A percentile compares a stretch with the other conserved stretches of the same genome.
phyloP scores from a whole-genome alignment of 352 stramenopile species.

The Pythium vanterpoolii region DNA sequence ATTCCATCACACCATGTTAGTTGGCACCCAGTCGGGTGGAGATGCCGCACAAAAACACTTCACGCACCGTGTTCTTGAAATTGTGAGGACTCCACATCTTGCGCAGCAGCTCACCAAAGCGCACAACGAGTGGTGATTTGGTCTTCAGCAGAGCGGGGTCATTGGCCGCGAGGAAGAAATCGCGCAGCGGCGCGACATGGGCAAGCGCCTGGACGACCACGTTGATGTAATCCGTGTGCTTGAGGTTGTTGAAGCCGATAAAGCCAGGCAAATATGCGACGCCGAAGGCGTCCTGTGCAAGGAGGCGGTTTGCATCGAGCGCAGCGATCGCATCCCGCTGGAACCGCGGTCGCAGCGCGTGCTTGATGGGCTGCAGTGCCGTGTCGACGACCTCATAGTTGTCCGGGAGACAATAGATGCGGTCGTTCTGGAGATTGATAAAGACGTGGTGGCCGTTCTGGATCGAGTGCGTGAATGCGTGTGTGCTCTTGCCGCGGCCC shows the following conservation, averaged over 20 bases:
- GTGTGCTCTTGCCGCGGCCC: conserved; percentile 88
- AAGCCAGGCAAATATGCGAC: conserved; percentile 97
- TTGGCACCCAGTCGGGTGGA: neutral
- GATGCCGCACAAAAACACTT: neutral
- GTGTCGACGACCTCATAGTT: conserved; percentile 98
- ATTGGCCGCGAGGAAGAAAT: conserved; percentile 88
- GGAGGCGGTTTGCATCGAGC: conserved; percentile 90
- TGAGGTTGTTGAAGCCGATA: conserved; percentile 97
- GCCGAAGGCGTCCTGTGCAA: conserved; percentile 95
- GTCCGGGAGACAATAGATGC: conserved; percentile 97
- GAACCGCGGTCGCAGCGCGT: conserved; percentile 92
- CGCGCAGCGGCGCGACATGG: conserved; percentile 92
- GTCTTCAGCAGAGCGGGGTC: conserved; percentile 42
- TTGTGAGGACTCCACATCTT: conserved; percentile 98
- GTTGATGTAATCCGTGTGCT: conserved; percentile 98
- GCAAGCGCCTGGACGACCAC: conserved; percentile 95
- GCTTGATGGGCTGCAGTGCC: conserved; percentile 94
- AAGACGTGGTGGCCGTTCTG: conserved; percentile 97
- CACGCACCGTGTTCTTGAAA: conserved; percentile 97
- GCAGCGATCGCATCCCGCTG: conserved; percentile 66
- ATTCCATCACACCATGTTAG: neutral
- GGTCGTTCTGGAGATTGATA: conserved; percentile 94
- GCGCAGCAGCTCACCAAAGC: conserved; percentile 94
- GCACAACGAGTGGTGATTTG: conserved; percentile 86
- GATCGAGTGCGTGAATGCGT: conserved; percentile 96